Evolutionary conservation across 2,329 filamentous ascomycete species (phyloP), one percentile per base, ranked within the genome.

Genomic region (Alternaria brassicae): DNA sequence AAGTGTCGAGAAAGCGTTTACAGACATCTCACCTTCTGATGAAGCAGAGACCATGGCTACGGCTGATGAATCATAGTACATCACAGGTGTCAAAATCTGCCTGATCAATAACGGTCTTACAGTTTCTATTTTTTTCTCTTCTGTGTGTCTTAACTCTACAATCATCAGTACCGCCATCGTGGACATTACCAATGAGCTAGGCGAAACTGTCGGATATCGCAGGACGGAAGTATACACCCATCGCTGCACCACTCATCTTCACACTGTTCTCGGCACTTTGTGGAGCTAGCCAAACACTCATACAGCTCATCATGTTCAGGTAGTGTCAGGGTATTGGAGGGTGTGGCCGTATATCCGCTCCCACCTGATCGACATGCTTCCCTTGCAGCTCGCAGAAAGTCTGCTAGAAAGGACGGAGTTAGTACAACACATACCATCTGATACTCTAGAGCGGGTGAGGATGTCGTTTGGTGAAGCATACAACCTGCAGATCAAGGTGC

Each of bases 131-230:
- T 53, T 53, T n/a, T 21, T 53, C 15, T 53, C 47, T n/a, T 21
- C 47, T 28, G 48, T 53, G 17, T 74, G 76, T 44, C 56, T 78
- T 27, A 73, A 79, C 50, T 65, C 72, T 23, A 73, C 74, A 1
- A 70, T 79, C 25, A 74, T 76, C 4, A 78, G 75, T 59, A 78
- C 76, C 1, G 69, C 75, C 4, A 62, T 79, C 1, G 62, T 78
- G 4, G 63, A 65, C 19, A 78, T 78, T 47, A 76, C 73, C 3
- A 67, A 78, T 59, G 66, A 70, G 9, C 48, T 55, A 34, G 42
- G 41, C 42, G 5, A 55, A 55, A 9, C 42, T 55, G 6, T 58
- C 23, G 1, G 40, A 61, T 34, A 15, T 60, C 61, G 34, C 58
- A 47, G 27, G 69, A 72, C 45, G 67, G 1, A 47, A 47, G 30